Base-by-base conservation (phyloP, 73 alveolate genomes). In the Paramecium sonneborni region DNA sequence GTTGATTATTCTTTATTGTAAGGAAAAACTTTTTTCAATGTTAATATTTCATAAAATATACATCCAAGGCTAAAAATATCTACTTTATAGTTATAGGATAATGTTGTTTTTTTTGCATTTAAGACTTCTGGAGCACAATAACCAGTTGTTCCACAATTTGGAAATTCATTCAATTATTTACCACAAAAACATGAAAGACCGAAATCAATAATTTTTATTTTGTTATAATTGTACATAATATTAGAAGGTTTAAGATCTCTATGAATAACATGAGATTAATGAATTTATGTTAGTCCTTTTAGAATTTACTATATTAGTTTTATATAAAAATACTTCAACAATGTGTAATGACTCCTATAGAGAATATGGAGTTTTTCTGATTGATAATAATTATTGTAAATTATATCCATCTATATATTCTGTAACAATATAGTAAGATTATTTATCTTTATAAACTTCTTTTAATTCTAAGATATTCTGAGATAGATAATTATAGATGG, bases 211-310 rank as follows among this genome's bases (percentile, higher is more conserved):
- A 95, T 95, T 85, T 95, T 95, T 38, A 95, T 85, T 82, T 95
- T 90, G 85, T 95, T 95, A 74, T 93, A 87, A 85, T 93, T 90
- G 7, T 93, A 95, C 92, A 95, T 85, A 3, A 95, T 87, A 91
- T 94, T 94, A n/a, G 95, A 85, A 1, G 97, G 97, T 76, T 93
- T 94, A 34, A 94, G 62, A 57, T 94, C 97, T 88, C 97, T 88
- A 62, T 94, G 97, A 30, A 94, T 48, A 5, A 94, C 92, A 32
- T 93, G 94, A 39, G 96, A 95, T 58, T 93, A 44, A 92, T 95
- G 98, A 55, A 95, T 93, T 85, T 93, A 92, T 72, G 92, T 85
- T 14, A 95, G 86, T 14, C 98, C 98, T 89, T 96, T 82, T 68
- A 94, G 85, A 0, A 94, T 85, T 93, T 94, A 93, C 86, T 93